Base-by-base conservation (phyloP, 1,284 basidiomycete species). In the Sanghuangporus baumii region DNA sequence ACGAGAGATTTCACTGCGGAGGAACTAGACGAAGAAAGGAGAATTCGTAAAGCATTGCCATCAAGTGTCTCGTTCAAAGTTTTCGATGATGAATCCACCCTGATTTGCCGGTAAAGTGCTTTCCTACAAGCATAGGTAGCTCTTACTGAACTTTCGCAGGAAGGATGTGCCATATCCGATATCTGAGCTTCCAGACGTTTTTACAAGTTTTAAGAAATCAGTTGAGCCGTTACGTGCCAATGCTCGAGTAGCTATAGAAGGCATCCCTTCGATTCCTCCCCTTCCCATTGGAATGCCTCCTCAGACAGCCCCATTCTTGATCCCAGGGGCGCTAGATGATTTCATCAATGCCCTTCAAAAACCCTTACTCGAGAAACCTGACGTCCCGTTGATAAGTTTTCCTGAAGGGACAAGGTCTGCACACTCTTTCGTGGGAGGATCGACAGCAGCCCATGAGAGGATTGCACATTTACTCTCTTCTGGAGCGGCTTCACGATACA, bases 161-260 rank as follows among this genome's bases (percentile, higher is more conserved):
- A 65, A 60, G 18, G 77, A 78, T 59, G 66, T 78, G 11, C 74
- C 76, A 2, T 77, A 76, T 62, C 37, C 68, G 6, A 69, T 74
- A 37, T 61, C 64, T 20, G 67, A 76, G 34, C 72, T 74, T 6
- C 76, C 77, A 4, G 77, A 78, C 65, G 75, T 79, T 18, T 79
- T 79, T 59, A 78, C 78, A 0, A 75, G 77, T 2, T 79, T 79
- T 70, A 71, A 78, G 18, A 78, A 79, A 66, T 70, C 70, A 23
- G 73, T 79, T 41, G 78, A 79, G 62, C 72, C 66, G 1, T 67
- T 76, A 2, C 72, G 72, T 1, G 59, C 70, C 18, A 73, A 75
- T 68, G 65, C 69, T 59, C 66, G 70, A 16, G 26, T 34, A 3
- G 65, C 67, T 3, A 38, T 67, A 12, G 16, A 66, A 48, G 36